Base-by-base conservation (phyloP, 2,329 filamentous ascomycete species). In the Pseudohalonectria lignicola region DNA sequence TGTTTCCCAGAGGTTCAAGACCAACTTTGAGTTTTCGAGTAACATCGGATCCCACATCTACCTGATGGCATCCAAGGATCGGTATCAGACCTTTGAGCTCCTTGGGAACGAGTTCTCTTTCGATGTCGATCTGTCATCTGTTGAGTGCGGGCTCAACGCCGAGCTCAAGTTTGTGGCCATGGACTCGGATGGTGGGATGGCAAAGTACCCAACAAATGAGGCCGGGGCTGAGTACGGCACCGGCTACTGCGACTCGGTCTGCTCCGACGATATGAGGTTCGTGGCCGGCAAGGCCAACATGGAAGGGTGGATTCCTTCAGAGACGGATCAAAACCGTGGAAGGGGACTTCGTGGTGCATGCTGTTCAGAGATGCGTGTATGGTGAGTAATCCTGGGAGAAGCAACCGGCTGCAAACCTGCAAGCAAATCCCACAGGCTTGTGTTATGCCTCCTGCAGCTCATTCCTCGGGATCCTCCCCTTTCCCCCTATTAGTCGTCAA, bases 221-320 rank as follows among this genome's bases (percentile, higher is more conserved):
- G 75, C 68, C 19, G 76, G 77, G 41, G 73, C 76, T 3, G 60
- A 64, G 38, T 76, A 74, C 43, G 76, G 76, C 30, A 75, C 71
- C 2, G 77, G 77, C 4, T 80, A 81, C 57, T 81, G 76, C 38
- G 73, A 77, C 48, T 66, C 73, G 1, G 73, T 76, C 52, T 77
- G 73, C 50, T 64, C 60, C 29, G 71, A 71, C 49, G 19, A 23
- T 12, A 52, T 30, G 18, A 54, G 55, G 0, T 73, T 74, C 44
- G 69, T 72, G 47, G 66, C 66, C 42, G 69, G 69, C 23, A 28
- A 70, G 59, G 64, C 52, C 42, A 67, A 67, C 44, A 49, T 60
- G 12, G 60, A 64, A 36, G 60, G 62, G 36, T 67, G 64, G 6
- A 31, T 31, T 16, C 17, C n/a, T n/a, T n/a, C n/a, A n/a, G n/a